Percentiles rank a stretch among this genome's conserved stretches.
Evolutionary conservation across 495 filamentous ascomycete genomes (phyloP).

Genomic region (Neurospora cerealis): DNA sequence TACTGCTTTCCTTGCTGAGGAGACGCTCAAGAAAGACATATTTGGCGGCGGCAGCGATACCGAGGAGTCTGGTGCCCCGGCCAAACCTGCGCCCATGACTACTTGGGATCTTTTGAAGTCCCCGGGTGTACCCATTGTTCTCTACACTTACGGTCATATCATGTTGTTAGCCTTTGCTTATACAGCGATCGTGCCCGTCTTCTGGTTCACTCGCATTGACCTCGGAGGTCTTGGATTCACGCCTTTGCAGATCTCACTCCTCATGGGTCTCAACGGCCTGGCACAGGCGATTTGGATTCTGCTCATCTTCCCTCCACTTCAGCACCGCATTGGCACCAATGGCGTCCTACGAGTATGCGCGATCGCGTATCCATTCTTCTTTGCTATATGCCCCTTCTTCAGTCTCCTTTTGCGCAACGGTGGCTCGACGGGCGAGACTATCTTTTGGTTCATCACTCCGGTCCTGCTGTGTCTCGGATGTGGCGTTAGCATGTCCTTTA

Average conservation of each 20-base stretch:
- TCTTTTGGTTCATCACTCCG: constrained; percentile 48
- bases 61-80: constrained; percentile 16
- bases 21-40: constrained; percentile 31
- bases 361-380: constrained; percentile 48
- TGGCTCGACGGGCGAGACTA: constrained; percentile 10
- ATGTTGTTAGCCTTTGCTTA: constrained; percentile 55
- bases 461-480: constrained; percentile 33
- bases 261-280: constrained; percentile 48
- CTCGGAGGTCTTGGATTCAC: constrained; percentile 55
- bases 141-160: constrained; percentile 49
- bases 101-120: constrained; percentile 46
- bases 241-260: constrained; percentile 46
- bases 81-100: constrained; percentile 24
- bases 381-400: constrained; percentile 37
- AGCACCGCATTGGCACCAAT: constrained; percentile 48
- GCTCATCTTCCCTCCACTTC: constrained; percentile 50
- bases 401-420: constrained; percentile 42
- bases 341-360: constrained; percentile 46
- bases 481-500: constrained; percentile 60
- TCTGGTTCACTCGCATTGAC: constrained; percentile 44
- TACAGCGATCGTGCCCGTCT: constrained; percentile 54
- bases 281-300: constrained; percentile 58
- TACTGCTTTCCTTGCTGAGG: constrained; percentile 43
- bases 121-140: constrained; percentile 52
- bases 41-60: neutral